Percentiles rank a stretch among this genome's conserved stretches.
Conservation (phyloP, 2,329 filamentous ascomycete species). For the Onygenales sp. region DNA sequence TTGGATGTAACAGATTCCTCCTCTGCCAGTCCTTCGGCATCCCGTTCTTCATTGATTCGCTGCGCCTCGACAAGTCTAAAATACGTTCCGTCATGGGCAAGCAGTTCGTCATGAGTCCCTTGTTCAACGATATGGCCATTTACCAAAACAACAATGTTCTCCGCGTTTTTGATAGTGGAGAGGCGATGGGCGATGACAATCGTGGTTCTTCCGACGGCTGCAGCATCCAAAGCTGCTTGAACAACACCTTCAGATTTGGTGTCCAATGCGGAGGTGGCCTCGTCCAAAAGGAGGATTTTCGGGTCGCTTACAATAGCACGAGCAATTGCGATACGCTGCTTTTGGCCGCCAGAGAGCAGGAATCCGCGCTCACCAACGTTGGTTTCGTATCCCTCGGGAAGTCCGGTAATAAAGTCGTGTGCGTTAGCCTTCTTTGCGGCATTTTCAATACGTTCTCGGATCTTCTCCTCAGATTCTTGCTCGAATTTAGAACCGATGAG, state of each 20-base stretch:
- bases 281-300: slow-evolving; percentile 84
- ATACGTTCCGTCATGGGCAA: slow-evolving; percentile 65
- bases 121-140: slow-evolving; percentile 83
- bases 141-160: slow-evolving; percentile 93
- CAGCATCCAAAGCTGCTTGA: slow-evolving; percentile 81
- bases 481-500: slow-evolving; percentile 77
- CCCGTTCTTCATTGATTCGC: slow-evolving; percentile 55
- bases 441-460: slow-evolving; percentile 61
- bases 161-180: slow-evolving; percentile 85
- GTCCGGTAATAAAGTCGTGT: slow-evolving; percentile 73
- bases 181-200: slow-evolving; percentile 94
- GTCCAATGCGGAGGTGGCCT: slow-evolving; percentile 88
- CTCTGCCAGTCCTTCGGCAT: slow-evolving; percentile 23
- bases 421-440: slow-evolving; percentile 89
- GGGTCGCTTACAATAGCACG: slow-evolving; percentile 84
- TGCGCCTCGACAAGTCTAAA: slow-evolving; percentile 81
- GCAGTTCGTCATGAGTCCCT: slow-evolving; percentile 72
- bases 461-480: slow-evolving; percentile 55
- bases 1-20: slow-evolving; percentile 23
- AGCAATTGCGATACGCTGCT: slow-evolving; percentile 92
- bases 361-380: slow-evolving; percentile 94
- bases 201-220: slow-evolving; percentile 77
- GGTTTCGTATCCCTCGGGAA: slow-evolving; percentile 86
- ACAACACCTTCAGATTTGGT: slow-evolving; percentile 92
- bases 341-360: slow-evolving; percentile 85